Base-by-base conservation (phyloP, 1,284 basidiomycete genomes). In the Entoloma clypeatum region DNA sequence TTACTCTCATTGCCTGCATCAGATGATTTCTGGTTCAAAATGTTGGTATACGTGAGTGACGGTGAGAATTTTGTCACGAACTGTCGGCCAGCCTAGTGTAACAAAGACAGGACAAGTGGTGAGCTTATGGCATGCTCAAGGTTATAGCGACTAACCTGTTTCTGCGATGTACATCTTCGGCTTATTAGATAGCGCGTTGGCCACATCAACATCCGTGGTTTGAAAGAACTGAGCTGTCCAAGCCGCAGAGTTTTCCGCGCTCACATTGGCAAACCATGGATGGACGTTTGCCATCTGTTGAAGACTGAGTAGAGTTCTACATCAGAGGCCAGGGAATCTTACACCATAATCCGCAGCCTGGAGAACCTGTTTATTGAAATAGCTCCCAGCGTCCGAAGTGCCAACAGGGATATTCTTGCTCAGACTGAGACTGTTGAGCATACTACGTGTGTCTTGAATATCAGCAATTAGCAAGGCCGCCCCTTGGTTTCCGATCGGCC, bases 381-480 rank as follows among this genome's bases (percentile, higher is more conserved):
- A 86, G 43, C 78, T 79, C 18, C 94, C 94, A 7, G 94, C 95
- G 55, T 99, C 94, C 5, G 89, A 79, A 9, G 82, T 96, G 13
- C 95, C 95, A 22, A 98, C 77, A 0, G 81, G 79, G 36, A 93
- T 67, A 9, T 57, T 65, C 53, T 78, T 75, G 38, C 55, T 51
- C 23, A 90, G 60, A 37, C 71, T 67, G 53, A 90, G 56, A 8
- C 59, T 65, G 7, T 62, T 47, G 43, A 92, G 54, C 68, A 77
- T 75, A 17, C 58, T 58, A 13, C 73, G 66, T 8, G 80, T 78
- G 60, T 89, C 82, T 1, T 73, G 58, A 48, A 95, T 88, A 59
- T 83, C 76, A 11, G 64, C 51, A 26, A 83, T 69, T 32, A 95
- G 77, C 16, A 69, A 58, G 1, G 52, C 53, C 35, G 73, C 76